Evolutionary conservation across 2,329 filamentous ascomycete species (phyloP), one percentile per base, ranked within the genome.

Genomic region (Nannizziopsis arthrosporioides): DNA sequence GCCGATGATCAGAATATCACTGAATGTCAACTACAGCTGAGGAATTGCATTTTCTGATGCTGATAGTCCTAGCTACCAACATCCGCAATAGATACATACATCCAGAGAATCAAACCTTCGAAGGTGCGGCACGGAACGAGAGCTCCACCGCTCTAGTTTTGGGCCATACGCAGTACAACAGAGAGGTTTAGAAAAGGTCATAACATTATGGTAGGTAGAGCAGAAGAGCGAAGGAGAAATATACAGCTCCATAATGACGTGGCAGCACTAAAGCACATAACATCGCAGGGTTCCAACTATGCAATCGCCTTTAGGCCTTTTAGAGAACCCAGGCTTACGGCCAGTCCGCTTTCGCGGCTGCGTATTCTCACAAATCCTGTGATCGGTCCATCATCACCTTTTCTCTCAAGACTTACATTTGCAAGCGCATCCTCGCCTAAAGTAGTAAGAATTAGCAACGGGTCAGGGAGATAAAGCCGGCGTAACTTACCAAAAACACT

Each of bases 361-460:
- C 92, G 82, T 78, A 98, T 98, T 64, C 92, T 82, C 54, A 98
- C 89, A 67, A 98, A 98, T 39, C 92, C 92, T 37, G 90, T 95
- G 54, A 98, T 90, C 5, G 88, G 87, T 18, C 92, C 92, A 61
- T 94, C 84, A 19, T 94, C 88, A 51, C 88, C 89, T 66, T 96
- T 89, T 71, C 95, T 90, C 70, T 98, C 92, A 61, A 98, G 95
- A 65, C 89, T 95, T 68, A 98, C 64, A 66, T 98, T 98, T 61
- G 92, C 92, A 60, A 98, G 73, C 51, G 92, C 92, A 71, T 98
- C 92, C 85, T 98, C 92, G 55, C 92, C 92, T 98, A 17, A 18
- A 34, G 18, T 0, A 19, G 35, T 14, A 22, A 27, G 2, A 7
- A 34, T 46, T 60, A 42, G 52, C 47, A 47, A 44, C 12, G 41